phyloP scores from a whole-genome alignment of 176 grass and related monocot species.

The Musa beccarii region DNA sequence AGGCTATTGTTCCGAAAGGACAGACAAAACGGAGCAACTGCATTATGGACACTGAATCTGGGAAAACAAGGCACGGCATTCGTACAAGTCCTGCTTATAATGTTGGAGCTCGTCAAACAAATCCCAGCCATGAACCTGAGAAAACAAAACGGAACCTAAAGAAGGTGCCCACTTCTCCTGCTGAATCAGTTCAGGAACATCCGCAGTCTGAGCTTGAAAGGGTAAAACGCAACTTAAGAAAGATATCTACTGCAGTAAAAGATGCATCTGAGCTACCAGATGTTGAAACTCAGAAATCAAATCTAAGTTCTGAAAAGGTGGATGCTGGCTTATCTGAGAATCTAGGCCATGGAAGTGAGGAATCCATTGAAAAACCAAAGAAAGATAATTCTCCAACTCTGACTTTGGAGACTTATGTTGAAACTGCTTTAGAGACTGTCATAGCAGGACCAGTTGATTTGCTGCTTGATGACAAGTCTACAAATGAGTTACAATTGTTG shows the following conservation, averaged over 20 bases:
- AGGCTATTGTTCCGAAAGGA: conserved; percentile 43
- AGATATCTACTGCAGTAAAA: conserved; percentile 53
- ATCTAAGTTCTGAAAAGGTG: conserved; percentile 17
- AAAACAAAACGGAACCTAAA: conserved; percentile 48
- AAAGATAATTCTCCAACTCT: conserved; percentile 26
- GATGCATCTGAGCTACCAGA: conserved; percentile 35
- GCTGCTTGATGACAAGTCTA: background rate
- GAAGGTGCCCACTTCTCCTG: conserved; percentile 30
- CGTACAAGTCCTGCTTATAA: conserved; percentile 29
- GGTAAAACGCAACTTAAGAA: conserved; percentile 85
- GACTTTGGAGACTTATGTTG: conserved; percentile 37
- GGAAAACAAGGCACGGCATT: conserved; percentile 64
- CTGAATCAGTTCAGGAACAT: conserved; percentile 57
- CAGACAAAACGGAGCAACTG: conserved; percentile 42
- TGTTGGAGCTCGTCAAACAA: conserved; percentile 38
- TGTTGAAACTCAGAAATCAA: conserved; percentile 36
- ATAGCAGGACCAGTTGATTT: conserved; percentile 28
- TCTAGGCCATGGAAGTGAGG: conserved; percentile 21
- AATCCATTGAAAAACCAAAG: conserved; percentile 32
- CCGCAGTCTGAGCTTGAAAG: conserved; percentile 83
- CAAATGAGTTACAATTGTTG: too few relatives aligned
- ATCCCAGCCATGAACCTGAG: conserved; percentile 35
- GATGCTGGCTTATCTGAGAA: conserved; percentile 21
- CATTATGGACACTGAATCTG: conserved; percentile 74
- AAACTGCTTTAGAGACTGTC: conserved; percentile 18